A percentile compares a stretch with the other conserved stretches of the same genome.
Evolutionary conservation across 176 grass and related monocot species (phyloP).

Genomic region (Triticum dicoccoides): DNA sequence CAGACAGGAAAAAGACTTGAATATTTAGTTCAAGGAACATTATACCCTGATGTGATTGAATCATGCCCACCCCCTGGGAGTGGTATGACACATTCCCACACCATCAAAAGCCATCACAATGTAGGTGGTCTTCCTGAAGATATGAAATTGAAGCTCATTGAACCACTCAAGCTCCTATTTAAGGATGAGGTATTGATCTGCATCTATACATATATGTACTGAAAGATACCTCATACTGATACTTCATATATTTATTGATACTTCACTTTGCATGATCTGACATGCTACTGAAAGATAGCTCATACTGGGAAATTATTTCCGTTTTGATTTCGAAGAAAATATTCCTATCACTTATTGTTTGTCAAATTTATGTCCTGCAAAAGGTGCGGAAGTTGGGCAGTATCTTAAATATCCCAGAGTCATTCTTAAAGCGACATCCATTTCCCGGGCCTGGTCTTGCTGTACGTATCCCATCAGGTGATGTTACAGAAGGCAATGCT

Average conservation of each 20-base stretch:
- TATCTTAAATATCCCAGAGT: conserved; percentile 79
- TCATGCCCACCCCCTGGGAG: conserved; percentile 81
- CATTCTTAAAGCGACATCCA: conserved; percentile 86
- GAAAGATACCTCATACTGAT: no score
- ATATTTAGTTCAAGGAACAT: conserved; percentile 81
- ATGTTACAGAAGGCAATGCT: conserved; percentile 87
- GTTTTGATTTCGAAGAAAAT: neutral
- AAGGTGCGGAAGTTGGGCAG: conserved; percentile 72
- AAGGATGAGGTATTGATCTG: conserved; percentile 67
- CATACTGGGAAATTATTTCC: neutral
- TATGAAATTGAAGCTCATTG: conserved; percentile 86
- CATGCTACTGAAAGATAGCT: neutral
- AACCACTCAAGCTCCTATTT: conserved; percentile 82
- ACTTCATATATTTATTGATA: neutral
- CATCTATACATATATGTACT: neutral
- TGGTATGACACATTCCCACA: conserved; percentile 73
- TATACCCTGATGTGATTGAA: conserved; percentile 94
- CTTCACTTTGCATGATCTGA: neutral
- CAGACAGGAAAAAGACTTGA: conserved; percentile 53
- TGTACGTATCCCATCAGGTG: conserved; percentile 65
- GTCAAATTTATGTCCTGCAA: neutral
- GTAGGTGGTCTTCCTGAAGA: conserved; percentile 79
- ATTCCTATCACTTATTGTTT: neutral
- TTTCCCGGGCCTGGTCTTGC: conserved; percentile 91
- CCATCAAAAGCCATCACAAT: conserved; percentile 93